Percentiles rank a stretch among this genome's conserved stretches.
Conservation (phyloP, 108 stramenopile genomes). For the Skeletonema potamos region DNA sequence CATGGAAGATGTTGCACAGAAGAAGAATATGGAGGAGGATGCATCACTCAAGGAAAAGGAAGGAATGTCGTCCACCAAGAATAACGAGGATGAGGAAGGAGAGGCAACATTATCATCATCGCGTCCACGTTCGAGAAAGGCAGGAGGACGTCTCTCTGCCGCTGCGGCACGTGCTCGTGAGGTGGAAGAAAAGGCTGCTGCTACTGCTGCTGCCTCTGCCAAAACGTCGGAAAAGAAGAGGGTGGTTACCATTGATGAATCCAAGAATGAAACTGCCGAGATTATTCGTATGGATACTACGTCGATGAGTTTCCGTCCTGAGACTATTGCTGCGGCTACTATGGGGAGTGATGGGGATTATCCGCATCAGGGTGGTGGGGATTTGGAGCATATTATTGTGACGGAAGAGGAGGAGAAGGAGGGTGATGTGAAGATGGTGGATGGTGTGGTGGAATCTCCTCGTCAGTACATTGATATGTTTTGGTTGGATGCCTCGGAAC, state of each 20-base stretch:
- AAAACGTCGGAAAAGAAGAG: slow-evolving; percentile 15
- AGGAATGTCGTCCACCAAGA: background rate
- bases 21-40: background rate
- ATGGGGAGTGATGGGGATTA: background rate
- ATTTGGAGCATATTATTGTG: slow-evolving; percentile 29
- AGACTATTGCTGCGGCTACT: slow-evolving; percentile 57
- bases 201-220: background rate
- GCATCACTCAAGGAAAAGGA: background rate
- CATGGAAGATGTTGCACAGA: slow-evolving; percentile 5
- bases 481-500: slow-evolving; percentile 95
- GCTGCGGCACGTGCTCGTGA: slow-evolving; percentile 24
- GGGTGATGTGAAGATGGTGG: slow-evolving; percentile 4
- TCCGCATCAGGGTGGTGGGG: background rate
- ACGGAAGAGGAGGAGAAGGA: background rate
- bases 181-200: slow-evolving; percentile 12
- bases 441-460: slow-evolving; percentile 12
- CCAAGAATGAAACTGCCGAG: slow-evolving; percentile 2
- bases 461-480: slow-evolving; percentile 82
- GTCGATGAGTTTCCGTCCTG: slow-evolving; percentile 55
- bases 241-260: background rate
- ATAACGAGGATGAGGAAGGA: no score
- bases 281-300: slow-evolving; percentile 44
- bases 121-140: background rate
- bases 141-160: slow-evolving; percentile 18
- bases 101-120: background rate